Conservation (phyloP, 805 yeast genomes). For the Yarrowia divulgata region DNA sequence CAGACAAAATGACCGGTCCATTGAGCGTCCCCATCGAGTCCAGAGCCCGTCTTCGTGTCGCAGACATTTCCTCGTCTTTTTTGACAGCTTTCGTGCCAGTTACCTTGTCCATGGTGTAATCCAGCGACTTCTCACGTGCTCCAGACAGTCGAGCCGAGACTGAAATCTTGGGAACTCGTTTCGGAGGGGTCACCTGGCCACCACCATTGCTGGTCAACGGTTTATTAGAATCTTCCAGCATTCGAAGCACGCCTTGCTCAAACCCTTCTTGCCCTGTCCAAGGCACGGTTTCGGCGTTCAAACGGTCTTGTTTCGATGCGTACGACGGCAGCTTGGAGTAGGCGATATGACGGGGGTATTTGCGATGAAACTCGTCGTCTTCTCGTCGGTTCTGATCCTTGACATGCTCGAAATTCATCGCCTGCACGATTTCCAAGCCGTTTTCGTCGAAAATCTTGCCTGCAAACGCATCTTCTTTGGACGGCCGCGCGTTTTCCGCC, state of each 20-base stretch:
- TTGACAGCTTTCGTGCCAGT: conserved; percentile 45
- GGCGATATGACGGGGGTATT: conserved; percentile 55
- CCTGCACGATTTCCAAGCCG: background rate
- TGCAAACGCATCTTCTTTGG: conserved; percentile 51
- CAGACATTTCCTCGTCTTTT: conserved; percentile 55
- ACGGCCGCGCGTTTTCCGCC: conserved; percentile 55
- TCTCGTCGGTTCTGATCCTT: conserved; percentile 44
- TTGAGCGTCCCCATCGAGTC: conserved; percentile 55
- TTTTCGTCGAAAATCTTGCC: conserved; percentile 45
- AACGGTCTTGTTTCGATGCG: conserved; percentile 56
- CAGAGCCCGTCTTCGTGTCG: conserved; percentile 68
- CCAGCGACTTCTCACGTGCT: conserved; percentile 72
- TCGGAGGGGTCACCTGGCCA: no score
- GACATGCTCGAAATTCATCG: background rate
- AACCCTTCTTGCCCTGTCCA: conserved; percentile 66
- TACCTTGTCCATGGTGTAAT: conserved; percentile 62
- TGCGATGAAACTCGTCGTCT: conserved; percentile 51
- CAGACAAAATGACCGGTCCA: conserved; percentile 49
- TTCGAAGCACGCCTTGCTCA: conserved; percentile 58
- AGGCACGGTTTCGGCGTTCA: conserved; percentile 59
- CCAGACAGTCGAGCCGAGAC: conserved; percentile 44
- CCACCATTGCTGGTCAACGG: no score
- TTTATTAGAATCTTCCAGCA: conserved; percentile 62
- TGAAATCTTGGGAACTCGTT: background rate
- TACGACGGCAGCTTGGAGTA: conserved; percentile 55